Evolutionary conservation across 2,329 filamentous ascomycete species (phyloP).

Genomic region (Lojkania enalia): DNA sequence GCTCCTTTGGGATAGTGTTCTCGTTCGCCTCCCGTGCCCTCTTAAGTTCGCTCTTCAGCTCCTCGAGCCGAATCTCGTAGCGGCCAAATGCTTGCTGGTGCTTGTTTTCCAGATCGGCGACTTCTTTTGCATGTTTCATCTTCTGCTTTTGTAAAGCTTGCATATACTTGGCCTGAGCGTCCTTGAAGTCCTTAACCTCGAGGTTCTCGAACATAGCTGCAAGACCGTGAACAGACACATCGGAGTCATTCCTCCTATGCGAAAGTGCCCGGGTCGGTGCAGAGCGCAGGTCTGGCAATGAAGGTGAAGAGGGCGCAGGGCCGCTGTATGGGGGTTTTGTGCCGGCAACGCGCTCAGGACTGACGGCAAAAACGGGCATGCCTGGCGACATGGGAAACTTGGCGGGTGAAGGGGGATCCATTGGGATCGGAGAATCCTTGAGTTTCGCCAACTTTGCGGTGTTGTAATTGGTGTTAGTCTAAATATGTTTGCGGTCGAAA

Average conservation of each 20-base stretch:
- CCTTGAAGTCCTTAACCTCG: conserved; percentile 55
- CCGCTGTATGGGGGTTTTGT: conserved; percentile 38
- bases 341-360: conserved; percentile 65
- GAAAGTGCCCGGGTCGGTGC: conserved; percentile 27
- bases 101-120: conserved; percentile 58
- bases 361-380: conserved; percentile 62
- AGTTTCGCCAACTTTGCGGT: conserved; percentile 44
- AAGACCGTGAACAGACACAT: conserved; percentile 47
- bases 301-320: conserved; percentile 32
- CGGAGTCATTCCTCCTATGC: conserved; percentile 43
- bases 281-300: conserved; percentile 47
- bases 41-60: conserved; percentile 32
- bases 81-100: conserved; percentile 63
- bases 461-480: too few species aligned
- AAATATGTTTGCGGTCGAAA: too few species aligned
- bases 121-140: conserved; percentile 37
- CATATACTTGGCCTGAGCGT: conserved; percentile 49
- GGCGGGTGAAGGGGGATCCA: conserved; percentile 47
- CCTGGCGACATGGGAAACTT: conserved; percentile 60
- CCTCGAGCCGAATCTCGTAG: conserved; percentile 36
- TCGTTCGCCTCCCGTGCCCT: conserved; percentile 26
- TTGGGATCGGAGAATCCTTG: conserved; percentile 40
- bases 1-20: conserved; percentile 28
- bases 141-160: conserved; percentile 50
- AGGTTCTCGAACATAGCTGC: conserved; percentile 75